Conservation (phyloP, 2,329 filamentous ascomycete species). For the Trichoderma sp. region DNA sequence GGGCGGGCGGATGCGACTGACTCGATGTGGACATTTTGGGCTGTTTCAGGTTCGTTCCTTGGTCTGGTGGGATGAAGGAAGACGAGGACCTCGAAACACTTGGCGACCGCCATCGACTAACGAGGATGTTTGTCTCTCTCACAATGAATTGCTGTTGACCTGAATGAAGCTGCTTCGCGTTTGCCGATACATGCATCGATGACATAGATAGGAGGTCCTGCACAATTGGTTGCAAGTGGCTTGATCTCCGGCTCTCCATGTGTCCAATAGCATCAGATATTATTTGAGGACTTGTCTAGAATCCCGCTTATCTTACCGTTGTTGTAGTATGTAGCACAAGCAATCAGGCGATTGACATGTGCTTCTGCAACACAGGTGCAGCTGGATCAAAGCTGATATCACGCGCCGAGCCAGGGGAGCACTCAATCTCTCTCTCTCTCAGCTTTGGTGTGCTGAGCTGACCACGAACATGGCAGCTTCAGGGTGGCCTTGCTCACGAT, state of each 20-base stretch:
- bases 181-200: not conserved
- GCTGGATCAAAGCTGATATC: not conserved
- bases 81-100: not conserved
- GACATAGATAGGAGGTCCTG: not conserved
- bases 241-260: no score
- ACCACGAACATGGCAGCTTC: not conserved
- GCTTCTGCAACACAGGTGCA: not conserved
- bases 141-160: not conserved
- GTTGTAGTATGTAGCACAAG: not conserved
- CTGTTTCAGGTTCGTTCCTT: not conserved
- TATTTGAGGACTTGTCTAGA: no score
- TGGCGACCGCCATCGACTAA: not conserved
- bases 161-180: not conserved
- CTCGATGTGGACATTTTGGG: slow-evolving; percentile 3
- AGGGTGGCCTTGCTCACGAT: no score
- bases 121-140: not conserved
- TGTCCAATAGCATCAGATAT: no score
- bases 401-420: not conserved
- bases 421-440: not conserved
- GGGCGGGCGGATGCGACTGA: not conserved
- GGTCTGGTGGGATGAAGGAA: not conserved
- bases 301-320: slow-evolving; percentile 6
- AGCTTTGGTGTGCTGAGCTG: slow-evolving; percentile 16
- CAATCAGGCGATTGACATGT: slow-evolving; percentile 21
- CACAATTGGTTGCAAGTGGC: not conserved